Conservation (phyloP, 2,329 filamentous ascomycete species). For the Zopfia rhizophila region DNA sequence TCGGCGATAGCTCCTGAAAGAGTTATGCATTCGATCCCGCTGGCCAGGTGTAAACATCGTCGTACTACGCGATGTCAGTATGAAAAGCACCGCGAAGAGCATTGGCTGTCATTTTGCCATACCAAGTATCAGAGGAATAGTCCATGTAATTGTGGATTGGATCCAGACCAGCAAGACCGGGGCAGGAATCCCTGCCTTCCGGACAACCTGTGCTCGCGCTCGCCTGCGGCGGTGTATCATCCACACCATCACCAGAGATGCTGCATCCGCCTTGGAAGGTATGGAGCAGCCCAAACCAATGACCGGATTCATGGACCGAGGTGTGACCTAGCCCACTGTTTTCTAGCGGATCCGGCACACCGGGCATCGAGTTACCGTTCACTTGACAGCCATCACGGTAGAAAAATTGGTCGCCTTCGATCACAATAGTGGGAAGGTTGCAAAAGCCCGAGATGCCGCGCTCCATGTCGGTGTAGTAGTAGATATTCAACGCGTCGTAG, state of each 20-base stretch:
- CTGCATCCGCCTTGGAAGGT: constrained; percentile 43
- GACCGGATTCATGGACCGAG: constrained; percentile 44
- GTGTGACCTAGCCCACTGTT: constrained; percentile 41
- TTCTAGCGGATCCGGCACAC: too few relatives aligned
- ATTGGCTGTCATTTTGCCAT: too few relatives aligned
- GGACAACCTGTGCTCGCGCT: constrained; percentile 35
- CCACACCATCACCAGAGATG: constrained; percentile 36
- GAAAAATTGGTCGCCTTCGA: constrained; percentile 22
- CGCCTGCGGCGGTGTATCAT: constrained; percentile 39
- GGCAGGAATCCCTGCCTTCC: constrained; percentile 38
- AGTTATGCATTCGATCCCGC: too few relatives aligned
- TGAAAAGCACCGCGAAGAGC: too few relatives aligned
- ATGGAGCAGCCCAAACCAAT: constrained; percentile 47
- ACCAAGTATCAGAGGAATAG: constrained; percentile 35
- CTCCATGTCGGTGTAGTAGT: constrained; percentile 23
- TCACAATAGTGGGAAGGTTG: constrained; percentile 25
- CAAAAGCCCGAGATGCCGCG: constrained; percentile 9
- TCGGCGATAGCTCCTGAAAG: too few relatives aligned
- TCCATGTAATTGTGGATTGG: constrained; percentile 50
- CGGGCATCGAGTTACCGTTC: constrained; percentile 32
- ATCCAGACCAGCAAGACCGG: constrained; percentile 34
- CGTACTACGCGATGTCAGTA: too few relatives aligned
- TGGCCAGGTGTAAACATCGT: too few relatives aligned
- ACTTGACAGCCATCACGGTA: constrained; percentile 35
- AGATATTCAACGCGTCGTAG: constrained; percentile 40